Evolutionary conservation across 2,329 filamentous ascomycete genomes (phyloP).

Genomic region (Calonectria pseudoturangicola): DNA sequence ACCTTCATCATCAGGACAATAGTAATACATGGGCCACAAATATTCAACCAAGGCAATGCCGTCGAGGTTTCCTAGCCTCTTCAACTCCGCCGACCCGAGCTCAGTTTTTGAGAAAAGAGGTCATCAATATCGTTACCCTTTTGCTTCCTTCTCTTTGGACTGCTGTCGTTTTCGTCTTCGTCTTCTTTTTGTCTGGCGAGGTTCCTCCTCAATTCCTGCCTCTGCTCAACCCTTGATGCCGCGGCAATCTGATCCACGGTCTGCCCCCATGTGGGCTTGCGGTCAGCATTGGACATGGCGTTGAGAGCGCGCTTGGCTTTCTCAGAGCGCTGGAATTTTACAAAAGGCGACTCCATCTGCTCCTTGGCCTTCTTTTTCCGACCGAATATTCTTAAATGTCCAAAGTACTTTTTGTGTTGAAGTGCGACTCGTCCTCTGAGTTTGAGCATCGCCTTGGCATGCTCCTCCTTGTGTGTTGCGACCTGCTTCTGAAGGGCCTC

Average conservation of each 20-base stretch:
- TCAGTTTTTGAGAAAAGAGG: conserved; percentile 40
- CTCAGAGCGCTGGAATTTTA: not conserved
- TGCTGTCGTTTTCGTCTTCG: not conserved
- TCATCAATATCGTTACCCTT: conserved; percentile 30
- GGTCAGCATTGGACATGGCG: not conserved
- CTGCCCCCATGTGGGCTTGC: conserved; percentile 36
- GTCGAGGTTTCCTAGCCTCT: conserved; percentile 24
- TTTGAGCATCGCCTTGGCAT: conserved; percentile 53
- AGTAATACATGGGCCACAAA: conserved; percentile 36
- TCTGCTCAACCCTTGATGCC: conserved; percentile 38
- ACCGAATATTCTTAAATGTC: conserved; percentile 56
- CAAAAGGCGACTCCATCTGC: conserved; percentile 46
- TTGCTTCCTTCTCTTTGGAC: conserved; percentile 19
- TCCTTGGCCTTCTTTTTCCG: conserved; percentile 46
- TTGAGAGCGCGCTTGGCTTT: not conserved
- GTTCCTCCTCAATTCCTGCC: conserved; percentile 30
- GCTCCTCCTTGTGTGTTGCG: conserved; percentile 52
- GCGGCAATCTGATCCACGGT: conserved; percentile 36
- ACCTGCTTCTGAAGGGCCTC: conserved; percentile 52
- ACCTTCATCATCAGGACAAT: conserved; percentile 19
- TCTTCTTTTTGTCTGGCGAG: conserved; percentile 29
- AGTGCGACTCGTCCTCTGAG: conserved; percentile 54
- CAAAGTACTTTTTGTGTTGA: conserved; percentile 56
- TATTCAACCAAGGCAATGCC: conserved; percentile 25
- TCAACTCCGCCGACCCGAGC: conserved; percentile 33